phyloP scores from a whole-genome alignment of 345 rosid species.

The Leavenworthia alabamica region DNA sequence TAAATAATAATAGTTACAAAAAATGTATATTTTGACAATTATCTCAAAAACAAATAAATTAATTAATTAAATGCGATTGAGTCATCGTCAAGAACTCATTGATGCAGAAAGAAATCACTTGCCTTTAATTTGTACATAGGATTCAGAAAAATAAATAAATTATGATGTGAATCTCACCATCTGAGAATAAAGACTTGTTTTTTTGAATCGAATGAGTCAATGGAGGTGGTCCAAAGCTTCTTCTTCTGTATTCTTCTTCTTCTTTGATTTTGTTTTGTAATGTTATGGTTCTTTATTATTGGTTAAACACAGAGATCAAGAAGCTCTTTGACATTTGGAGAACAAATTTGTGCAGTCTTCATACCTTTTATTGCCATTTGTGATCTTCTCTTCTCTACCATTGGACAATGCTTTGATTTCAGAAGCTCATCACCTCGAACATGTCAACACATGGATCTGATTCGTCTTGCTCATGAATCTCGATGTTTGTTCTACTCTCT shows the following conservation, averaged over 20 bases:
- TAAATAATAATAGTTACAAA: no score
- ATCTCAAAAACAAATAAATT: no score
- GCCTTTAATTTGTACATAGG: no score
- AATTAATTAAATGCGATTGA: no score
- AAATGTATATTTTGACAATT: no score
- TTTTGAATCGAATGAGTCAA: constrained; percentile 20
- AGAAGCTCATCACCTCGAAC: constrained; percentile 3
- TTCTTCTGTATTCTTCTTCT: constrained; percentile 20
- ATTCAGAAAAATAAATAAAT: no score
- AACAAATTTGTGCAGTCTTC: constrained; percentile 56
- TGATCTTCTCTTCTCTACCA: constrained; percentile 37
- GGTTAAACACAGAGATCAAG: constrained; percentile 45
- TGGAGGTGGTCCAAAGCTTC: constrained; percentile 19
- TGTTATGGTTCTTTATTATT: not conserved
- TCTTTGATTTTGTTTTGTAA: not conserved
- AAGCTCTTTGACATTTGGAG: constrained; percentile 53
- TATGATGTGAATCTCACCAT: no score
- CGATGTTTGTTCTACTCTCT: constrained; percentile 37
- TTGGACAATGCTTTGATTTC: constrained; percentile 44
- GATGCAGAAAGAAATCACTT: no score
- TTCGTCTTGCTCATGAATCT: constrained; percentile 57
- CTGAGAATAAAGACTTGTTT: no score
- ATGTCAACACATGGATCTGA: constrained; percentile 29
- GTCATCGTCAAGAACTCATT: no score
- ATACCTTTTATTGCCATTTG: constrained; percentile 49